These are phyloP conservation scores for Rhodomyrtus tomentosa DNA, from an alignment of 345 rosid species.

Conservation along the genomic window DNA sequence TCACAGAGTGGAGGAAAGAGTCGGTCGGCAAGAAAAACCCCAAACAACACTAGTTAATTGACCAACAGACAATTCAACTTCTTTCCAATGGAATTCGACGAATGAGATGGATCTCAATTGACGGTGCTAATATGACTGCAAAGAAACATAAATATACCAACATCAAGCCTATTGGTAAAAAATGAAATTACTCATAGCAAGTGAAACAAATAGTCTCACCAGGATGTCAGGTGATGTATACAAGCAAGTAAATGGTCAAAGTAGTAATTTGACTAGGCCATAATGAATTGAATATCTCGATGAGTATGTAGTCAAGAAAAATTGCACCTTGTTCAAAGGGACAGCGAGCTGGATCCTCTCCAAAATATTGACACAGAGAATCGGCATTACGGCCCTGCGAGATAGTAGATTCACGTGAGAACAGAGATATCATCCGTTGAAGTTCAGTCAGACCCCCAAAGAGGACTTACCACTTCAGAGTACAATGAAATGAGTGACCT, in stretches of 20 bases:
- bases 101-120: not conserved
- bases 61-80: not conserved
- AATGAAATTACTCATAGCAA: not conserved
- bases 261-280: not conserved
- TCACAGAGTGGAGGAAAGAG: not conserved
- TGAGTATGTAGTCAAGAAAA: not conserved
- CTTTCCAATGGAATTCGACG: not conserved
- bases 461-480: conserved; percentile 70
- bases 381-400: conserved; percentile 94
- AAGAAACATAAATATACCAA: not conserved
- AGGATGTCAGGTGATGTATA: not conserved
- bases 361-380: conserved; percentile 88
- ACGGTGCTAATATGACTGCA: not conserved
- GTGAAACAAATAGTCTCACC: not conserved
- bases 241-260: not conserved
- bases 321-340: conserved; percentile 93
- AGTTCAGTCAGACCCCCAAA: not conserved
- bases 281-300: not conserved
- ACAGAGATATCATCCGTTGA: not conserved
- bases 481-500: conserved; percentile 65
- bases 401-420: not conserved
- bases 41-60: not conserved
- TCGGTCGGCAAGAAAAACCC: not conserved
- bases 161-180: not conserved
- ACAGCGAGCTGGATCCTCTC: conserved; percentile 96